Evolutionary conservation across 305 asterid genomes (phyloP).

Genomic region (Andrographis paniculata): DNA sequence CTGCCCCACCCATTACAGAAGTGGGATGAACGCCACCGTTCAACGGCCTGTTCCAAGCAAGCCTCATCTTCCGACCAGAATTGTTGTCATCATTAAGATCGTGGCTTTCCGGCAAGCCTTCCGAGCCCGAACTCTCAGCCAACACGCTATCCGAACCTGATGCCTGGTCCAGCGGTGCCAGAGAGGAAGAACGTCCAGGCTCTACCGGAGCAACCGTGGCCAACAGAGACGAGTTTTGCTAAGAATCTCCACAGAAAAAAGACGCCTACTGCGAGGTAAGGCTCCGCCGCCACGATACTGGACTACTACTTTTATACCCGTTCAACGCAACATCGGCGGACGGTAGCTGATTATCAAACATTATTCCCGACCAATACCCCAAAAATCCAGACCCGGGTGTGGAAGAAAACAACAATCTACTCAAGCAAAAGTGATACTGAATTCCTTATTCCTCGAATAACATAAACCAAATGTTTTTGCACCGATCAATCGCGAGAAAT

Average conservation of each 20-base stretch:
- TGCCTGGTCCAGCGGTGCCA: slow-evolving; percentile 29
- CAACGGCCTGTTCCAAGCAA: slow-evolving; percentile 61
- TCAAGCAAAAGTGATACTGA: too few species aligned
- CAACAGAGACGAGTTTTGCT: slow-evolving; percentile 22
- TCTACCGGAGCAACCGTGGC: slow-evolving; percentile 20
- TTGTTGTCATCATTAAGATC: too few species aligned
- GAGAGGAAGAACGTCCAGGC: slow-evolving; percentile 27
- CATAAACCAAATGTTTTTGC: too few species aligned
- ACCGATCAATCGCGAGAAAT: too few species aligned
- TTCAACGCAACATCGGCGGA: slow-evolving; percentile 17
- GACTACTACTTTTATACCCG: slow-evolving; percentile 27
- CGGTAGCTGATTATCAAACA: slow-evolving; percentile 26
- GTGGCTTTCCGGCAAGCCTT: slow-evolving; percentile 30
- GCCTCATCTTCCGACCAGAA: slow-evolving; percentile 46
- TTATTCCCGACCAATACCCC: slow-evolving; percentile 15
- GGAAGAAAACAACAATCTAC: not conserved
- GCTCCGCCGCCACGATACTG: slow-evolving; percentile 24
- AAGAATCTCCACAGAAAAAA: slow-evolving; percentile 37
- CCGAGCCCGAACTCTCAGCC: slow-evolving; percentile 28
- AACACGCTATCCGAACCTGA: slow-evolving; percentile 19
- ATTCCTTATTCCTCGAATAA: too few species aligned
- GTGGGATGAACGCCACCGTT: slow-evolving; percentile 47
- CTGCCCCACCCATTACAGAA: slow-evolving; percentile 67
- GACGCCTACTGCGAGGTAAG: slow-evolving; percentile 45
- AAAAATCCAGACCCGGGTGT: slow-evolving; percentile 4